These are phyloP conservation scores for Saccharomycopsis amapae DNA, from an alignment of 805 yeast genomes.

Conservation along the genomic window DNA sequence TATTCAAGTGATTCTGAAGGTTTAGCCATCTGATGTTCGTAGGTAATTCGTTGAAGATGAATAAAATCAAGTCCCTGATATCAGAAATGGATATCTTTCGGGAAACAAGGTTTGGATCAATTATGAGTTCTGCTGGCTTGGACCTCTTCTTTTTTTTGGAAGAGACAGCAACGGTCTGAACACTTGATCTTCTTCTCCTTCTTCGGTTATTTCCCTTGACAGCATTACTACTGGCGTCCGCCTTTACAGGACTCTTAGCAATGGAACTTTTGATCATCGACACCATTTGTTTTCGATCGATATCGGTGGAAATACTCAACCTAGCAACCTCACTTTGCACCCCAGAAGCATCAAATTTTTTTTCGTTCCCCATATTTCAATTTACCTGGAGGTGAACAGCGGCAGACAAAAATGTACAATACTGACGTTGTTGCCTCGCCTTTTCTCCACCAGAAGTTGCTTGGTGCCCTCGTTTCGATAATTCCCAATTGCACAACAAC, in stretches of 20 bases:
- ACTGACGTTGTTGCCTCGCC: too few relatives aligned
- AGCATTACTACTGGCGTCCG: neutral
- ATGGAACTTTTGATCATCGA: conserved; percentile 14
- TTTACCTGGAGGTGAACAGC: too few relatives aligned
- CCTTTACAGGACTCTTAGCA: neutral
- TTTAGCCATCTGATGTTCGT: conserved; percentile 44
- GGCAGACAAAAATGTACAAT: too few relatives aligned
- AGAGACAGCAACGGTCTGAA: conserved; percentile 10
- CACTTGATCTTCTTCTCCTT: conserved; percentile 28
- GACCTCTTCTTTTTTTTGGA: conserved; percentile 30
- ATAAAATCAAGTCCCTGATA: conserved; percentile 41
- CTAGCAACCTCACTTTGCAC: conserved; percentile 27
- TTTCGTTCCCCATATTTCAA: too few relatives aligned
- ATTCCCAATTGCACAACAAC: too few relatives aligned
- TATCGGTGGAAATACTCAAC: conserved; percentile 26
- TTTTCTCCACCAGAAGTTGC: too few relatives aligned
- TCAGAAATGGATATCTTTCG: conserved; percentile 33
- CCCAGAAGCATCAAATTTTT: too few relatives aligned
- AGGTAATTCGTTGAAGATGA: conserved; percentile 33
- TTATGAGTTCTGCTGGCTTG: conserved; percentile 29
- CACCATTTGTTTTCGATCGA: conserved; percentile 11
- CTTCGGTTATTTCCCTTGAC: neutral
- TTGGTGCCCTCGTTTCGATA: too few relatives aligned
- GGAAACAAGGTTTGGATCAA: conserved; percentile 28
- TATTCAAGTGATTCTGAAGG: conserved; percentile 38